Evolutionary conservation across 176 grass and related monocot genomes (phyloP), one percentile per base, ranked within the genome.

Genomic region (Oryza glaberrima): DNA sequence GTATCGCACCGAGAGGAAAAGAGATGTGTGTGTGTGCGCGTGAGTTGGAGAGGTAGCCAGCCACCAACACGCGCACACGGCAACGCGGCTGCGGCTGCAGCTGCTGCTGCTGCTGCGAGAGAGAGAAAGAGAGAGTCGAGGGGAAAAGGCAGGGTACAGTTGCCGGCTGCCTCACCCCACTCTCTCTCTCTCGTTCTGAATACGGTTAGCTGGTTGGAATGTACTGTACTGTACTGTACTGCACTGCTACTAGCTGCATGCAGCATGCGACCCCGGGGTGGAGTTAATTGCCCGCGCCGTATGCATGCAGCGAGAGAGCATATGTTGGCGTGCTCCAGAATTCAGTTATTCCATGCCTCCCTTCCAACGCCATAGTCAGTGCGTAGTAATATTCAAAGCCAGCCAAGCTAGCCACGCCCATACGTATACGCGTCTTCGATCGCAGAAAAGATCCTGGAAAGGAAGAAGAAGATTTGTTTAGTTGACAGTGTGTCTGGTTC

Each of bases 291-390:
- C 86, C 54, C 30, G 30, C 30, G 36, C 54, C 54, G 54, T 58
- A 58, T 58, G 54, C 6, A 58, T 58, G 54, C 6, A 41, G 47
- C 11, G 12, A 41, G 47, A 1, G 12, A 49, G 54, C 20, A n/a
- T 28, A 67, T 90, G 78, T 66, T 87, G 75, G 89, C 76, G 84
- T 87, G 81, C 85, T 76, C 85, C 81, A 79, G 64, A 87, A 87
- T 76, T 79, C 70, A 65, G 84, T 69, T 72, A 10, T 65, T 46
- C 66, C 79, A 71, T 78, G 73, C 49, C 15, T 3, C 40, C 46
- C 8, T 9, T 9, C 83, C 0, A 16, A 19, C 13, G 3, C 32
- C 7, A 13, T 43, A 35, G 65, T 85, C 82, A 68, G 82, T 82
- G 71, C 82, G 51, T 32, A 2, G 30, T 10, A 49, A 38, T 76